A percentile compares a stretch with the other conserved stretches of the same genome.
These are phyloP conservation scores for Clausena lansium DNA, from an alignment of 345 rosid species.

Conservation along the genomic window DNA sequence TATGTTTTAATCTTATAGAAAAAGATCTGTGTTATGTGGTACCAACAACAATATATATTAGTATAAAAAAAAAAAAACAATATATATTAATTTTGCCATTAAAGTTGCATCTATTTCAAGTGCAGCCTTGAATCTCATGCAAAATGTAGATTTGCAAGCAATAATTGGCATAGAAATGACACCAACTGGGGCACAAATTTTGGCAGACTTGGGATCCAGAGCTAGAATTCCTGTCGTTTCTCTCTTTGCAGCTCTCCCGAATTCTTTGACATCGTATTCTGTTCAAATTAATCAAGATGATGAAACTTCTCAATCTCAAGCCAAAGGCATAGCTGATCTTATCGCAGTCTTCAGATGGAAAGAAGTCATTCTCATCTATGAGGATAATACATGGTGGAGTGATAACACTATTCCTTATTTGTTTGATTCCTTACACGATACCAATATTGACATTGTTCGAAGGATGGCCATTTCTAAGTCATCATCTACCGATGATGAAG, in stretches of 20 bases:
- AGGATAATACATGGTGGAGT: slow-evolving; percentile 16
- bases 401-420: background rate
- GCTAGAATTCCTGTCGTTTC: slow-evolving; percentile 24
- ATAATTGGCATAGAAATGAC: background rate
- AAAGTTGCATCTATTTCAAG: background rate
- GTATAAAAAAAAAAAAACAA: no score
- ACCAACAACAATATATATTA: no score
- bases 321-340: slow-evolving; percentile 29
- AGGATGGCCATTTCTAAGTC: slow-evolving; percentile 10
- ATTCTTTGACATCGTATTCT: slow-evolving; percentile 3
- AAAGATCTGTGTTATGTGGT: no score
- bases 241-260: background rate
- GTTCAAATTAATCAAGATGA: slow-evolving; percentile 29
- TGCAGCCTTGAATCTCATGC: background rate
- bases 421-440: slow-evolving; percentile 12
- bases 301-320: slow-evolving; percentile 7
- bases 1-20: no score
- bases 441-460: background rate
- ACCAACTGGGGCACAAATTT: background rate
- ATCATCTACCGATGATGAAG: slow-evolving; percentile 6
- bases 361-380: slow-evolving; percentile 27
- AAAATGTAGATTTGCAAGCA: background rate
- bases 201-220: slow-evolving; percentile 24
- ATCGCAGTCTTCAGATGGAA: slow-evolving; percentile 27
- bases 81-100: no score